Evolutionary conservation across 345 rosid genomes (phyloP).

Genomic region (Citrus australasica): DNA sequence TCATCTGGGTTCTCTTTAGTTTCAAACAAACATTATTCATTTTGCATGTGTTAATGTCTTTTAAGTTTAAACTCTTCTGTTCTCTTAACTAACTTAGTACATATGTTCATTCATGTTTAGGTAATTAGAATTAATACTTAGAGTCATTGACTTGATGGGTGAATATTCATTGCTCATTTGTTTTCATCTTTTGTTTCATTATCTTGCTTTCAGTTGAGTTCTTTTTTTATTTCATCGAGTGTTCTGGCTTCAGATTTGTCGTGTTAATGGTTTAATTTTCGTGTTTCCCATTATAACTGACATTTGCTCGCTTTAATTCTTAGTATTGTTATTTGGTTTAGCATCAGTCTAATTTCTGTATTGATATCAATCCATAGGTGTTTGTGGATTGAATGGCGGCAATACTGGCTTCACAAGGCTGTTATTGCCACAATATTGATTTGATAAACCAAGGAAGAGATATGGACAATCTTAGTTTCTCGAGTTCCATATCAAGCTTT

Average conservation of each 20-base stretch:
- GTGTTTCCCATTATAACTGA: background rate
- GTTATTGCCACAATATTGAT: slow-evolving; percentile 37
- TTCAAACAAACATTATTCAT: background rate
- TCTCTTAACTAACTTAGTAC: background rate
- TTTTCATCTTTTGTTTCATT: no score
- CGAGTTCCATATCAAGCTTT: slow-evolving; percentile 37
- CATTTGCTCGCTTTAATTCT: background rate
- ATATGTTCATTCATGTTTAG: background rate
- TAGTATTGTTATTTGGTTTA: background rate
- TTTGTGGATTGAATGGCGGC: slow-evolving; percentile 54
- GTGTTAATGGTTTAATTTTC: background rate
- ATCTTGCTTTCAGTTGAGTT: background rate
- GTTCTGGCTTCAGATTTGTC: background rate
- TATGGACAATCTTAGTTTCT: slow-evolving; percentile 49
- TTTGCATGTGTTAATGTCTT: background rate
- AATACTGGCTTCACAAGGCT: slow-evolving; percentile 73
- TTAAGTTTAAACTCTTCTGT: background rate
- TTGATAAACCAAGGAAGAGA: slow-evolving; percentile 35
- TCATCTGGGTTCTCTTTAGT: slow-evolving; percentile 21
- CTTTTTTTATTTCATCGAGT: background rate
- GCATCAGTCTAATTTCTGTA: background rate
- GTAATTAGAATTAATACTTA: background rate
- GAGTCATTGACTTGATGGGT: background rate
- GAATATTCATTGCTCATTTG: background rate
- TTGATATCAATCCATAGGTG: slow-evolving; percentile 17